phyloP scores from a whole-genome alignment of 2,329 filamentous ascomycete species.

The Domatiomyces globalis region DNA sequence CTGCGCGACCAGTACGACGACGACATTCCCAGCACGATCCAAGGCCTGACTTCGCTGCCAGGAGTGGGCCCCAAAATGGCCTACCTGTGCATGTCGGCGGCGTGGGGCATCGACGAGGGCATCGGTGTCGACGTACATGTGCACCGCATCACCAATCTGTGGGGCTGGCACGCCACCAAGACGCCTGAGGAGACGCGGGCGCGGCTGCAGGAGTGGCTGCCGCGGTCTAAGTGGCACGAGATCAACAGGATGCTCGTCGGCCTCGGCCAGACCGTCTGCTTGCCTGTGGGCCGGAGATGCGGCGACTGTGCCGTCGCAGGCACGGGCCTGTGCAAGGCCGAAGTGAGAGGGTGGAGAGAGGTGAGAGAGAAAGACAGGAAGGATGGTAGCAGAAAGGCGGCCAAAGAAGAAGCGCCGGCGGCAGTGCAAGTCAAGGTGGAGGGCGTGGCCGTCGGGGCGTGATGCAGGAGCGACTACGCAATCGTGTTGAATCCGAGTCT shows the following conservation, averaged over 20 bases:
- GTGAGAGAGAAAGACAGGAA: not conserved
- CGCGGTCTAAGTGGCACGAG: conserved; percentile 73
- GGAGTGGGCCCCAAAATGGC: conserved; percentile 94
- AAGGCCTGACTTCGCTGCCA: conserved; percentile 61
- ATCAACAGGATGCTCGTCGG: conserved; percentile 85
- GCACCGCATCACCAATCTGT: conserved; percentile 84
- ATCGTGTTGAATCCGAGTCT: not conserved
- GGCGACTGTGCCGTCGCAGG: conserved; percentile 72
- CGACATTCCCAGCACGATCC: conserved; percentile 68
- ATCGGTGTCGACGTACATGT: conserved; percentile 94
- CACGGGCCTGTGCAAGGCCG: conserved; percentile 59
- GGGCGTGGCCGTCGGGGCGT: too few species aligned
- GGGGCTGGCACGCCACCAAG: conserved; percentile 76
- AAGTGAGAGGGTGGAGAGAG: conserved; percentile 49
- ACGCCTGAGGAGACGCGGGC: conserved; percentile 69
- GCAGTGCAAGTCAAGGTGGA: not conserved
- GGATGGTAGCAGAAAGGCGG: not conserved
- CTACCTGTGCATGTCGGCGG: conserved; percentile 69
- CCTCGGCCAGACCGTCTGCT: conserved; percentile 72
- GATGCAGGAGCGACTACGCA: not conserved
- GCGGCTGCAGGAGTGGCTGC: conserved; percentile 68
- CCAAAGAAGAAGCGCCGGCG: not conserved
- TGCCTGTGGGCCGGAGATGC: conserved; percentile 65
- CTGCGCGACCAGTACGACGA: conserved; percentile 54
- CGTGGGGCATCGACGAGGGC: conserved; percentile 55